Base-by-base conservation (phyloP, 352 stramenopile species). In the Phytophthora pistaciae region DNA sequence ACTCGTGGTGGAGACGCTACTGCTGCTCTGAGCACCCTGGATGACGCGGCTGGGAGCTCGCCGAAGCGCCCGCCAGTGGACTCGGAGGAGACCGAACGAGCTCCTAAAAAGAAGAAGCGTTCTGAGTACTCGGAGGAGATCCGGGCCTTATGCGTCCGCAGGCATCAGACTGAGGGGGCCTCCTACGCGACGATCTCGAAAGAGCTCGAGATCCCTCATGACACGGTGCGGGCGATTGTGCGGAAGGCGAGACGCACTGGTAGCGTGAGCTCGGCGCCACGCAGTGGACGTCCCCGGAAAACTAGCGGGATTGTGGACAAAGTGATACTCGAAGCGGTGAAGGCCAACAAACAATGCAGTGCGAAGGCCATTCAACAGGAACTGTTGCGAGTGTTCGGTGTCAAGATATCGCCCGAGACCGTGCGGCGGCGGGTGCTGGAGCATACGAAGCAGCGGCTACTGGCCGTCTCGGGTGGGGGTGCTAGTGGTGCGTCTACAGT, bases 331-430 rank as follows among this genome's bases (percentile, higher is more conserved):
- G 80, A 91, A 61, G 74, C 83, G 5, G 78, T 93, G 13, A 83
- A 75, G 38, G 68, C 74, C 8, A 88, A 84, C 59, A 75, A 86
- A 33, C 70, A 74, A 14, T 90, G 79, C 57, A 90, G 77, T 1
- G 84, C 84, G 6, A 88, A 85, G 70, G 60, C 81, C n/a, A 92
- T 92, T 50, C 82, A 90, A 48, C 77, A 91, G 46, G 80, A 88
- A 33, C 64, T 92, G 20, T 62, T 67, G 40, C 79, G 66, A 23
- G 74, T 87, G n/a, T 89, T 89, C 64, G 75, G 82, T 6, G 76
- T 91, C 18, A 85, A 91, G 56, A 68, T 91, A 8, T 90, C 81
- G 0, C 79, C 75, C 9, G 85, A 92, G 61, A 92, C 85, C 0
- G 82, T 92, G 23, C 83, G 84, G 7, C 75, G 84, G 2, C 81